Evolutionary conservation across 495 filamentous ascomycete genomes (phyloP).

Genomic region (Penicillium coffeae): DNA sequence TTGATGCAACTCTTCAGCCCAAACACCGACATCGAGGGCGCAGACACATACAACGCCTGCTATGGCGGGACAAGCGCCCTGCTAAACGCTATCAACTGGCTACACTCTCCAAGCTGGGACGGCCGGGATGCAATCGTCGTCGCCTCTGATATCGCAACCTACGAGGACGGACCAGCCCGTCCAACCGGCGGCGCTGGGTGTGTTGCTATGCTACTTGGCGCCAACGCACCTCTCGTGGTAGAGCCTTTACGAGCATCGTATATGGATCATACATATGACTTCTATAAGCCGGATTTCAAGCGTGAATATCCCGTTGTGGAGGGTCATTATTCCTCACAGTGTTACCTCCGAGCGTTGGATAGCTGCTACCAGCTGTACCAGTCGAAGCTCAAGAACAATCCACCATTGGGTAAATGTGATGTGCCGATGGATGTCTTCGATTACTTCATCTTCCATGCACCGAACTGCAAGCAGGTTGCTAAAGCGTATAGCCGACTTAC

Average conservation of each 20-base stretch:
- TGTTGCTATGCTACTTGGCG: conserved; percentile 89
- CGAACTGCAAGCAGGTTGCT: conserved; percentile 92
- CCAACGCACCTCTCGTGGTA: conserved; percentile 81
- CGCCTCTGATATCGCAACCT: conserved; percentile 93
- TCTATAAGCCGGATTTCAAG: conserved; percentile 96
- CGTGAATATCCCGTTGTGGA: conserved; percentile 97
- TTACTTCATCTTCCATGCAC: conserved; percentile 90
- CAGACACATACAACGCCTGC: conserved; percentile 97
- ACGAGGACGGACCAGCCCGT: conserved; percentile 89
- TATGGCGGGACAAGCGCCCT: conserved; percentile 96
- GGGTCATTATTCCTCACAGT: conserved; percentile 88
- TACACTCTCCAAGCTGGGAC: conserved; percentile 97
- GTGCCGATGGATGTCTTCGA: conserved; percentile 87
- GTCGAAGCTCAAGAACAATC: conserved; percentile 10
- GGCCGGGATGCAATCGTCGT: conserved; percentile 90
- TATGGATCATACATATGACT: conserved; percentile 94
- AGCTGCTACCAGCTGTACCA: conserved; percentile 93
- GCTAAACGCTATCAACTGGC: conserved; percentile 94
- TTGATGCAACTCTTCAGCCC: conserved; percentile 92
- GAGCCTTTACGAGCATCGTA: conserved; percentile 87
- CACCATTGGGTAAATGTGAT: conserved; percentile 31
- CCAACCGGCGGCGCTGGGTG: conserved; percentile 93
- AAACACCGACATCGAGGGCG: conserved; percentile 88
- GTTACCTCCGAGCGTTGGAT: conserved; percentile 95
- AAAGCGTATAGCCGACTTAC: conserved; percentile 93